These are phyloP conservation scores for Scheffersomyces lignosus DNA, from an alignment of 805 yeast genomes.

Conservation along the genomic window DNA sequence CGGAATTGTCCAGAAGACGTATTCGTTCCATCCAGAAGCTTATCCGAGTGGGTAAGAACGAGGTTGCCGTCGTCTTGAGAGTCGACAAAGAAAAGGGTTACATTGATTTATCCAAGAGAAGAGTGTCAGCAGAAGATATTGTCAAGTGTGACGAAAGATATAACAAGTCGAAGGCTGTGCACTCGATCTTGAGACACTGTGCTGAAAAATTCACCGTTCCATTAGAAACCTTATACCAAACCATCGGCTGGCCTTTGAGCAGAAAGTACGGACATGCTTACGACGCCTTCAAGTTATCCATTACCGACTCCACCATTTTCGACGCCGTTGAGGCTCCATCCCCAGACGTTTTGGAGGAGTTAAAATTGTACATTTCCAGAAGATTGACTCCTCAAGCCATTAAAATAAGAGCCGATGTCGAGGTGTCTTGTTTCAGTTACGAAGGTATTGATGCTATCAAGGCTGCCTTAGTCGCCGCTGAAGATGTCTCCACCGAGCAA, in stretches of 20 bases:
- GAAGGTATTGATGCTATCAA: constrained; percentile 98
- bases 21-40: constrained; percentile 96
- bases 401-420: constrained; percentile 97
- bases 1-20: constrained; percentile 97
- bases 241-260: constrained; percentile 97
- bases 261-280: constrained; percentile 95
- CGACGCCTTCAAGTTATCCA: constrained; percentile 95
- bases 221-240: constrained; percentile 80
- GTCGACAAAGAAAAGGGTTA: constrained; percentile 99
- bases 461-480: constrained; percentile 84
- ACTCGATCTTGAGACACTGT: constrained; percentile 96
- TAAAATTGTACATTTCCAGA: constrained; percentile 82
- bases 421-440: constrained; percentile 94
- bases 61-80: constrained; percentile 95
- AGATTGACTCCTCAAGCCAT: constrained; percentile 98
- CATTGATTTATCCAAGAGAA: constrained; percentile 95
- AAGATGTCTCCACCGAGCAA: constrained; percentile 75
- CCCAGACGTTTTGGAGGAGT: constrained; percentile 74
- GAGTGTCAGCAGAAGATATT: constrained; percentile 97
- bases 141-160: constrained; percentile 96
- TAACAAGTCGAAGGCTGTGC: constrained; percentile 95
- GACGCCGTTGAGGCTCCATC: constrained; percentile 75
- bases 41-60: constrained; percentile 97
- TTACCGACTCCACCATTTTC: constrained; percentile 87
- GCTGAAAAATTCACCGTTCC: constrained; percentile 93